Base-by-base conservation (phyloP, 495 filamentous ascomycete genomes). In the Hyaloscypha finlandica region DNA sequence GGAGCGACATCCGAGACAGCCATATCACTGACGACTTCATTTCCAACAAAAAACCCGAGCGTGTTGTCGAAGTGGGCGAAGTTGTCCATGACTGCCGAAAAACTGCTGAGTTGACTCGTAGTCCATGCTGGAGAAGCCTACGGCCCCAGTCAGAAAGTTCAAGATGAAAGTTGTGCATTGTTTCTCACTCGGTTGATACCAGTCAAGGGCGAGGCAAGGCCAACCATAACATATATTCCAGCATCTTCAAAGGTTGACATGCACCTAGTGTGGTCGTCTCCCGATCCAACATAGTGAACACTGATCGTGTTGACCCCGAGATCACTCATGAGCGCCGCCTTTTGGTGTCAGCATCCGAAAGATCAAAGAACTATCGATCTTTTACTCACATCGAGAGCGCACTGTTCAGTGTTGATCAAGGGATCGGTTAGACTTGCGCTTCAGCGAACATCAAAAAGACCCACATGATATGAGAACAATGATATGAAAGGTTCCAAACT, bases 231-330 rank as follows among this genome's bases (percentile, higher is more conserved):
- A 71, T 94, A 93, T 73, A 96, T 94, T 29, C 92, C 89, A 29
- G 82, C 85, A 69, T 87, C 79, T 16, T 81, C 83, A 74, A 92
- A 86, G 16, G 82, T 84, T 11, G 76, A 77, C 88, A 92, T 90
- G 77, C 89, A 91, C 48, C 81, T 88, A 61, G 83, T 75, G 76
- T 96, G 92, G 70, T 94, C 81, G 19, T 70, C 83, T 9, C 74
- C 72, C 6, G 90, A 73, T 70, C 94, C 88, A 54, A 94, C 92
- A 73, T 93, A 90, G 75, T 94, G 94, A 55, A 95, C 90, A 37
- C 92, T 90, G 70, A 96, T 93, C 20, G 89, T 81, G 73, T 96
- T 96, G 76, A 89, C 82, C 63, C 92, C 92, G 42, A 96, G 77
- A 45, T 86, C 84, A 71, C 90, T 79, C 92, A 96, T 95, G 63